These are phyloP conservation scores for Yamadazyma epiphylla DNA, from an alignment of 1,139 yeast genomes.

Conservation along the genomic window DNA sequence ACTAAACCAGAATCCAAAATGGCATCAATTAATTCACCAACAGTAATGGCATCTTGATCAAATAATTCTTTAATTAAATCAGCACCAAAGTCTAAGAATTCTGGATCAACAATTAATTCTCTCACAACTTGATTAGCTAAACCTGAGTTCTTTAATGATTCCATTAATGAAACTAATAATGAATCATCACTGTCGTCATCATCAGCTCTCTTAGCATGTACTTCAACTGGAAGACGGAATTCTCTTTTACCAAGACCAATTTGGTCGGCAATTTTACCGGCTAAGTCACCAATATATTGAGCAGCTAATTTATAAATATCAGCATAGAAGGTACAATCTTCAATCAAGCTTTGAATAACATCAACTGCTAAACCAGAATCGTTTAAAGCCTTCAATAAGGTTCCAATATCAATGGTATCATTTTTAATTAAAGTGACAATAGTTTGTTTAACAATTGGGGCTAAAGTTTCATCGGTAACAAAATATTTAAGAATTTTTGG, in stretches of 20 bases:
- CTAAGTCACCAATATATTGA: slow-evolving; percentile 28
- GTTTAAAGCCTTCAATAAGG: slow-evolving; percentile 40
- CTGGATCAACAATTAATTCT: slow-evolving; percentile 36
- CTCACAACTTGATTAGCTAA: slow-evolving; percentile 41
- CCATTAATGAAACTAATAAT: slow-evolving; percentile 37
- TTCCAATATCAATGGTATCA: slow-evolving; percentile 31
- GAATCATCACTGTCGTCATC: slow-evolving; percentile 13
- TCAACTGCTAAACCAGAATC: slow-evolving; percentile 43
- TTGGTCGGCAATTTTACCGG: slow-evolving; percentile 20
- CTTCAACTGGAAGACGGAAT: slow-evolving; percentile 5
- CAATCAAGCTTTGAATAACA: slow-evolving; percentile 35
- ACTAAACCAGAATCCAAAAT: slow-evolving; percentile 37
- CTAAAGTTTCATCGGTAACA: slow-evolving; percentile 30
- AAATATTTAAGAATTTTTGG: slow-evolving; percentile 32
- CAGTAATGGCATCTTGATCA: slow-evolving; percentile 25
- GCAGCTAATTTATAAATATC: slow-evolving; percentile 37
- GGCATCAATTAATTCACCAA: slow-evolving; percentile 27
- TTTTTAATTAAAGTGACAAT: slow-evolving; percentile 29
- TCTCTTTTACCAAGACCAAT: slow-evolving; percentile 23
- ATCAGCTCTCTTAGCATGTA: slow-evolving; percentile 3
- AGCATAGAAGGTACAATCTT: slow-evolving; percentile 40
- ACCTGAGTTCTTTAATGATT: slow-evolving; percentile 44
- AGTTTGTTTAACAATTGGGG: slow-evolving; percentile 26
- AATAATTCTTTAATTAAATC: slow-evolving; percentile 31
- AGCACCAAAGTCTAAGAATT: slow-evolving; percentile 41